Base-by-base conservation (phyloP, 2,329 filamentous ascomycete genomes). In the Ciborinia camelliae region DNA sequence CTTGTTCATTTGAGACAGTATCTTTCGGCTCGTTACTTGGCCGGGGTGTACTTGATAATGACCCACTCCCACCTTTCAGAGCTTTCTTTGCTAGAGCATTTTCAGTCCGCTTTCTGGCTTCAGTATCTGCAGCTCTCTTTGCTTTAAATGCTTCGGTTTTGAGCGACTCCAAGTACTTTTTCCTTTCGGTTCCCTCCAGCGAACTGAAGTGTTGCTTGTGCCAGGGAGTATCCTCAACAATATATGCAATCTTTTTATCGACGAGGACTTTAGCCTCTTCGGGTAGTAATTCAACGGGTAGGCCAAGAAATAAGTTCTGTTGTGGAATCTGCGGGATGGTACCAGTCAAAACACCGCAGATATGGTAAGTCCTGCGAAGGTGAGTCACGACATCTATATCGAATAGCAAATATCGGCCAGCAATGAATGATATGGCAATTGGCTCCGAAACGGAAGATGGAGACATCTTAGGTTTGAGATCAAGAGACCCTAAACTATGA, bases 301-400 rank as follows among this genome's bases (percentile, higher is more conserved):
- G 79, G 53, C 93, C 91, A 65, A 94, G 84, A 75, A 98, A 98
- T 65, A 97, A 85, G 78, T 97, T 98, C 78, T 99, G 95, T 71
- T 96, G 94, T 7, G 93, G 92, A 65, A 92, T 89, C 77, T 98
- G 93, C 2, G 95, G 94, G 37, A 97, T 86, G 9, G 91, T 93
- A 65, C 95, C 95, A 66, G 91, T 88, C 63, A 97, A 82, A 39
- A 95, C 89, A 68, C 92, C 92, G 73, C 90, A 93, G 72, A 97
- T 92, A 75, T 91, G 88, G 79, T 97, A 85, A 72, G 86, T 81
- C 68, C 90, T 87, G 70, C 95, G 90, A 68, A 97, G 82, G 75
- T 89, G 84, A 72, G 90, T 87, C 66, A 92, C 89, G 69, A 88
- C 86, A 74, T 92, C 86, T 72, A 92, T 86, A 75, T 96, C 92